Conservation (phyloP, 768 basidiomycete species). For the Macrolepiota dolichaula region DNA sequence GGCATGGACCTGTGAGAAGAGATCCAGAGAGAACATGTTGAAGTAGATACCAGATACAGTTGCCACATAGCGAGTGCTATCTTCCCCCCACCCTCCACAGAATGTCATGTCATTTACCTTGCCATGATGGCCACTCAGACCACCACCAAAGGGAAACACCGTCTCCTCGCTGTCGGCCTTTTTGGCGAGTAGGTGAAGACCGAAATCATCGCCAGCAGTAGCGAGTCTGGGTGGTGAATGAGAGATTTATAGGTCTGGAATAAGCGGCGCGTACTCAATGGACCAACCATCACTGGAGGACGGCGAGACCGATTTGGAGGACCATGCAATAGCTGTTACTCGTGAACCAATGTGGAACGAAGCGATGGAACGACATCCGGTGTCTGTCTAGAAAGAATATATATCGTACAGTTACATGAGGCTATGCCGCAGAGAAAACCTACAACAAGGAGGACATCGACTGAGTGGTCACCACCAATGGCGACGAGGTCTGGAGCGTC, state of each 20-base stretch:
- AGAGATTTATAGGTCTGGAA: not conserved
- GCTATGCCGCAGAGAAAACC: conserved; percentile 11
- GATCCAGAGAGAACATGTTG: conserved; percentile 3
- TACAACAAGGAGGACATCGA: conserved; percentile 67
- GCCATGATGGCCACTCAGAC: conserved; percentile 78
- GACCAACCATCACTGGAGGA: conserved; percentile 62
- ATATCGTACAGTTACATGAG: conserved; percentile 1
- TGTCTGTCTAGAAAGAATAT: conserved; percentile 31
- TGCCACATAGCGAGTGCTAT: conserved; percentile 70
- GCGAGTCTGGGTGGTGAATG: conserved; percentile 45
- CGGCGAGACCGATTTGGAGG: conserved; percentile 65
- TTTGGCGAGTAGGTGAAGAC: conserved; percentile 68
- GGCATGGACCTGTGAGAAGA: conserved; percentile 6
- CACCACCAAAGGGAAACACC: conserved; percentile 73
- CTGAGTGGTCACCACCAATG: conserved; percentile 68
- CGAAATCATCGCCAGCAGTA: conserved; percentile 65
- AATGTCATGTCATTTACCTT: conserved; percentile 77
- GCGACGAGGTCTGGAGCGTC: conserved; percentile 71
- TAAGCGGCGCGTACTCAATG: conserved; percentile 53
- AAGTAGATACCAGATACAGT: conserved; percentile 65
- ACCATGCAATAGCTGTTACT: conserved; percentile 78
- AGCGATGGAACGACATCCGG: conserved; percentile 50
- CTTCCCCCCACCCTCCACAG: conserved; percentile 70
- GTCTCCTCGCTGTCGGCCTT: conserved; percentile 42
- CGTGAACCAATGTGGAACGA: conserved; percentile 71